Percentiles rank a stretch among this genome's conserved stretches.
These are phyloP conservation scores for Trichophyton simii DNA, from an alignment of 2,329 filamentous ascomycete genomes.

Conservation along the genomic window DNA sequence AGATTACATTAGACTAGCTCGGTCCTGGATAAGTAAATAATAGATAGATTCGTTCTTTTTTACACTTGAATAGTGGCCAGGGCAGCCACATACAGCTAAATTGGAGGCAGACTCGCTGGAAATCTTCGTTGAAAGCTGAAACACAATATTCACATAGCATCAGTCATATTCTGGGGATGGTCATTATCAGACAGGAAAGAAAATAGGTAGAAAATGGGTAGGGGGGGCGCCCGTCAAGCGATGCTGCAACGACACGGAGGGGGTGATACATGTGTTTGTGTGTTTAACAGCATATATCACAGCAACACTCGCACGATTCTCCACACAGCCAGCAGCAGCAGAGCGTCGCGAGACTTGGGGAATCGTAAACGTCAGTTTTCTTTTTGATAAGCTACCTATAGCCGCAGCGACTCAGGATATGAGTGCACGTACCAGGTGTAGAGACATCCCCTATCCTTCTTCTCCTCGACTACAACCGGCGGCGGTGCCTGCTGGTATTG, in stretches of 20 bases:
- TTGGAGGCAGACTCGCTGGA: too few relatives aligned
- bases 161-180: too few relatives aligned
- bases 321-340: slow-evolving; percentile 1
- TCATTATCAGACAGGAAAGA: background rate
- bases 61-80: too few relatives aligned
- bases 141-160: too few relatives aligned
- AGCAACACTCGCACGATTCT: background rate
- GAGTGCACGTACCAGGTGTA: background rate
- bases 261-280: background rate
- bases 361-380: background rate
- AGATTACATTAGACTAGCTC: background rate
- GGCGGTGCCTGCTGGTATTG: background rate
- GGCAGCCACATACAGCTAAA: too few relatives aligned
- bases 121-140: too few relatives aligned
- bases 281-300: background rate
- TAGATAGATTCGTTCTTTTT: background rate
- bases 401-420: background rate
- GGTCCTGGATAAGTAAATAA: background rate
- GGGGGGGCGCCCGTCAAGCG: too few relatives aligned
- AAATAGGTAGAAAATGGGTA: background rate
- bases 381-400: too few relatives aligned
- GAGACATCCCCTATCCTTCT: background rate
- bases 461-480: background rate
- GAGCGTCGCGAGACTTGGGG: background rate
- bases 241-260: too few relatives aligned